Evolutionary conservation across 306 rosid species (phyloP).

Genomic region (Cucumis melo): DNA sequence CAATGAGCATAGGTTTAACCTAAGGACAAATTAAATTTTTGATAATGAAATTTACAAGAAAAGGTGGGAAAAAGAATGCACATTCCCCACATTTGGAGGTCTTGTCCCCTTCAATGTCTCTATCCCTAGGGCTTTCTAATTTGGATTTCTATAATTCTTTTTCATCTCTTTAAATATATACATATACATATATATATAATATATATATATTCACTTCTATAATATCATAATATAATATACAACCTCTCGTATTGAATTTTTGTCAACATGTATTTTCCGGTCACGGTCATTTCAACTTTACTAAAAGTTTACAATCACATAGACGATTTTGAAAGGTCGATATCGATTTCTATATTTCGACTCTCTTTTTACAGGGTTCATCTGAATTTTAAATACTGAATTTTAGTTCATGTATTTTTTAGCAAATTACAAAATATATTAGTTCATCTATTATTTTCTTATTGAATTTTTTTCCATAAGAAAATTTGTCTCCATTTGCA

Average conservation of each 20-base stretch:
- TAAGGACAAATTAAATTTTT: neutral
- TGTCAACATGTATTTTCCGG: neutral
- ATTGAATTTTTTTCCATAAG: too few species aligned
- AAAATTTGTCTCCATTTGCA: too few species aligned
- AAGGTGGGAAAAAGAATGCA: neutral
- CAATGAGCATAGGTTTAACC: neutral
- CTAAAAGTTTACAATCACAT: neutral
- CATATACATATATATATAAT: neutral
- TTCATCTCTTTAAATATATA: neutral
- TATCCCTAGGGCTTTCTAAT: neutral
- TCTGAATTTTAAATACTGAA: too few species aligned
- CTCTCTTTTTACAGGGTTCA: too few species aligned
- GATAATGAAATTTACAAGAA: neutral
- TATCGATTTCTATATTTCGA: too few species aligned
- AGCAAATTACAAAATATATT: too few species aligned
- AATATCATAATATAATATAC: neutral
- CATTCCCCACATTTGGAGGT: slow-evolving; percentile 1
- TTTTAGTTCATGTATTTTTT: too few species aligned
- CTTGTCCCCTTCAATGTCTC: neutral
- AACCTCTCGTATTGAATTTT: neutral
- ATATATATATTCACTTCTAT: neutral
- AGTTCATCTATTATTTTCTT: too few species aligned
- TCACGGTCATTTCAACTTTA: neutral
- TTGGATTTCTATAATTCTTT: neutral
- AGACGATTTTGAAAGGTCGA: neutral